phyloP scores from a whole-genome alignment of 306 rosid species.

The Ormosia semicastrata region DNA sequence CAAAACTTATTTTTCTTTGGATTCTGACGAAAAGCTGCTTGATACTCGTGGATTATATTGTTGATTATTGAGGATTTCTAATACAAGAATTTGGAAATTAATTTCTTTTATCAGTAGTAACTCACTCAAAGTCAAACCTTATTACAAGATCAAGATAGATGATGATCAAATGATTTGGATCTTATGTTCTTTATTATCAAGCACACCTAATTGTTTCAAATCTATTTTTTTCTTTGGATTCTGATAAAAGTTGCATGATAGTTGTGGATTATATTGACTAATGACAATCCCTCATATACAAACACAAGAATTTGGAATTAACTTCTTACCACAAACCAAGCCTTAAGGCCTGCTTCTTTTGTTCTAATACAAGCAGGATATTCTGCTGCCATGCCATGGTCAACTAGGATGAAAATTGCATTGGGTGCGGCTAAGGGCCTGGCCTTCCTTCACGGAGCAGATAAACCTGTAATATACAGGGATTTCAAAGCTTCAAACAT shows the following conservation, averaged over 20 bases:
- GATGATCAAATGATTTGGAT: conserved; percentile 2
- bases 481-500: conserved; percentile 91
- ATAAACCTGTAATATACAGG: conserved; percentile 74
- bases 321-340: conserved; percentile 10
- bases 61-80: background rate
- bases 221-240: background rate
- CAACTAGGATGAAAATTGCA: conserved; percentile 76
- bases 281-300: background rate
- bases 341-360: background rate
- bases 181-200: background rate
- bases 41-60: background rate
- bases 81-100: background rate
- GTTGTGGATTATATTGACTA: background rate
- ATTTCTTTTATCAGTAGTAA: background rate
- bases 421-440: conserved; percentile 73
- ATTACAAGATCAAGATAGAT: background rate
- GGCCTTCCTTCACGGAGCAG: conserved; percentile 75
- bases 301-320: background rate
- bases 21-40: background rate
- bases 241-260: background rate
- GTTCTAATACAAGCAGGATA: conserved; percentile 41
- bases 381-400: conserved; percentile 72
- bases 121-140: background rate
- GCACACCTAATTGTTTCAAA: background rate
- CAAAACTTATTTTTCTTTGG: background rate